These are phyloP conservation scores for Nemania sp. DNA, from an alignment of 2,329 filamentous ascomycete species.

Conservation along the genomic window DNA sequence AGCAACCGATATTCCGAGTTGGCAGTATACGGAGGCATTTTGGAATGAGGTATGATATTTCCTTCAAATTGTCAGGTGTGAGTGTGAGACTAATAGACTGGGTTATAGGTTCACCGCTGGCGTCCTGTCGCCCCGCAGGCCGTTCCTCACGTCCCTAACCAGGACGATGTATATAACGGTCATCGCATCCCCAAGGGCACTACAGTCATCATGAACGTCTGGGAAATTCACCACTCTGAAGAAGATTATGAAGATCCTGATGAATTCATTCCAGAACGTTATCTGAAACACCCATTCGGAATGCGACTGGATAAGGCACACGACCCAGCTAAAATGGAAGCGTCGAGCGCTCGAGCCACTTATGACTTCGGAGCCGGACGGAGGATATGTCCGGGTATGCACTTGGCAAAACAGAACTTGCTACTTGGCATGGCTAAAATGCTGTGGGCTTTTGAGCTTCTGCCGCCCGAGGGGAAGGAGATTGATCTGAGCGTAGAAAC, in stretches of 20 bases:
- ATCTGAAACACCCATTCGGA: neutral
- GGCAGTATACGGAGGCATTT: neutral
- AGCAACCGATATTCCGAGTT: neutral
- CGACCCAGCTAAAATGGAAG: neutral
- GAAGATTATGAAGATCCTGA: constrained; percentile 3
- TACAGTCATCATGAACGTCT: constrained; percentile 5
- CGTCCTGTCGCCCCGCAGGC: constrained; percentile 4
- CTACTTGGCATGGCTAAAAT: constrained; percentile 38
- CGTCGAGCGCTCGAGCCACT: neutral
- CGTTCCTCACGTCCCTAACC: neutral
- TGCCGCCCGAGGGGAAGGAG: neutral
- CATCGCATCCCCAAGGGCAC: constrained; percentile 5
- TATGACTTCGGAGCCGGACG: constrained; percentile 38
- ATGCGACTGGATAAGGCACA: neutral
- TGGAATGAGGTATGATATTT: neutral
- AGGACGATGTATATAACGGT: constrained; percentile 5
- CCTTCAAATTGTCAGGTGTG: neutral
- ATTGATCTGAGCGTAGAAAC: constrained; percentile 1
- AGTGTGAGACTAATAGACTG: neutral
- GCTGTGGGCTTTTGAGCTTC: constrained; percentile 41
- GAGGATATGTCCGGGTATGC: constrained; percentile 43
- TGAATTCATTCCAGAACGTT: neutral
- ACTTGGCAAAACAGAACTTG: constrained; percentile 39
- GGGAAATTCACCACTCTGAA: constrained; percentile 1
- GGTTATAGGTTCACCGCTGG: neutral